Conservation (phyloP, 257 asterid species). For the Solanum chiquidenum region DNA sequence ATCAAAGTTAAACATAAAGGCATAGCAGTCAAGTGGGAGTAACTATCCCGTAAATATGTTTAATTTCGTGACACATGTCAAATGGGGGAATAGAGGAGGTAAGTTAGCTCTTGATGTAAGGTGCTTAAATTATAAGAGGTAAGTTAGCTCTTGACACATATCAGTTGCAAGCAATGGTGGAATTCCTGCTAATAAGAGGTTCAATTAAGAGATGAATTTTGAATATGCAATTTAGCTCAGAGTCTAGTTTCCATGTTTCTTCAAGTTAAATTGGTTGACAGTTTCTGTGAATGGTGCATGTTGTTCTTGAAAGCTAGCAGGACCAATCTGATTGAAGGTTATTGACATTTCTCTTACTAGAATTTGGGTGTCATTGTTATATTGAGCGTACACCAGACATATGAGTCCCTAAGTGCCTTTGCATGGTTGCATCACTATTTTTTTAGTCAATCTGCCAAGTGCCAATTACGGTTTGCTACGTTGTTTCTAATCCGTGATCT, state of each 20-base stretch:
- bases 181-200: not conserved
- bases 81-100: not conserved
- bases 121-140: not conserved
- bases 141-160: not conserved
- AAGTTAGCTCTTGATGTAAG: not conserved
- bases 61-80: not conserved
- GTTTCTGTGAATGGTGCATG: not conserved
- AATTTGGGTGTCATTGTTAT: not conserved
- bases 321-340: not conserved
- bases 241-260: not conserved
- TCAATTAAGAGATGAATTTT: not conserved
- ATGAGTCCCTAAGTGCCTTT: not conserved
- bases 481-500: not conserved
- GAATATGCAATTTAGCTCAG: not conserved
- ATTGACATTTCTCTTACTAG: not conserved
- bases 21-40: not conserved
- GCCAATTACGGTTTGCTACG: not conserved
- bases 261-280: not conserved
- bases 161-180: not conserved
- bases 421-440: not conserved
- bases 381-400: not conserved
- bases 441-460: not conserved
- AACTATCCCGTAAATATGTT: not conserved
- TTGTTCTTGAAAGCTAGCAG: not conserved
- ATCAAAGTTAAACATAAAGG: not conserved